phyloP scores from a whole-genome alignment of 805 yeast species.

The Kregervanrija delftensis region DNA sequence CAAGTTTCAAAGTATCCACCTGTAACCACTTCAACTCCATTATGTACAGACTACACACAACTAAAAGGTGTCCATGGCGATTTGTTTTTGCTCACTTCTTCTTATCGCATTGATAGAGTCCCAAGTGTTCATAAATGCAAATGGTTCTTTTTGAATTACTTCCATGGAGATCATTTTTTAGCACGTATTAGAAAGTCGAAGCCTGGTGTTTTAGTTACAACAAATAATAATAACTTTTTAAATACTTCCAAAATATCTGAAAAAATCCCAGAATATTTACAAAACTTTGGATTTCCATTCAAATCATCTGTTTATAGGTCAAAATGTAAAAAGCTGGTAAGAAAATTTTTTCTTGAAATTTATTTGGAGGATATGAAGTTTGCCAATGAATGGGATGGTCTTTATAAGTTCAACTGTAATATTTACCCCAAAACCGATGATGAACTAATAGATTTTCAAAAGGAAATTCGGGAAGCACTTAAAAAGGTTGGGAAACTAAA shows the following conservation, averaged over 20 bases:
- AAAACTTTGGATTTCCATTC: conserved; percentile 14
- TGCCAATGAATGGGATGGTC: conserved; percentile 17
- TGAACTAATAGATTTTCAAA: conserved; percentile 11
- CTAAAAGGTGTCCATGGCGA: conserved; percentile 20
- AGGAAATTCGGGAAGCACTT: conserved; percentile 12
- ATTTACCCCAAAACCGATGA: conserved; percentile 10
- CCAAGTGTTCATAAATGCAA: conserved; percentile 14
- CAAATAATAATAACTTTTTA: conserved; percentile 33
- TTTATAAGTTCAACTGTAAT: conserved; percentile 15
- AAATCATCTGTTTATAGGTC: conserved; percentile 21
- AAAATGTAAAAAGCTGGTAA: conserved; percentile 15
- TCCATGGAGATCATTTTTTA: conserved; percentile 16
- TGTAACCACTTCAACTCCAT: conserved; percentile 10
- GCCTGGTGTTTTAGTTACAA: conserved; percentile 24
- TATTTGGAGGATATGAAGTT: conserved; percentile 8
- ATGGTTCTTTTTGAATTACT: conserved; percentile 18
- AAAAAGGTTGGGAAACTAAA: conserved; percentile 10
- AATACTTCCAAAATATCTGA: conserved; percentile 11
- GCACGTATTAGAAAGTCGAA: conserved; percentile 25
- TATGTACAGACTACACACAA: conserved; percentile 6
- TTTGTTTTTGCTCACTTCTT: conserved; percentile 10
- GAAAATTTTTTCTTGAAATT: conserved; percentile 13
- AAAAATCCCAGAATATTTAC: conserved; percentile 1
- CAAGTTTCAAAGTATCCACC: conserved; percentile 12
- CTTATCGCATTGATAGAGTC: conserved; percentile 4